Evolutionary conservation across 2,329 filamentous ascomycete genomes (phyloP).

Genomic region (Fusarium nanum): DNA sequence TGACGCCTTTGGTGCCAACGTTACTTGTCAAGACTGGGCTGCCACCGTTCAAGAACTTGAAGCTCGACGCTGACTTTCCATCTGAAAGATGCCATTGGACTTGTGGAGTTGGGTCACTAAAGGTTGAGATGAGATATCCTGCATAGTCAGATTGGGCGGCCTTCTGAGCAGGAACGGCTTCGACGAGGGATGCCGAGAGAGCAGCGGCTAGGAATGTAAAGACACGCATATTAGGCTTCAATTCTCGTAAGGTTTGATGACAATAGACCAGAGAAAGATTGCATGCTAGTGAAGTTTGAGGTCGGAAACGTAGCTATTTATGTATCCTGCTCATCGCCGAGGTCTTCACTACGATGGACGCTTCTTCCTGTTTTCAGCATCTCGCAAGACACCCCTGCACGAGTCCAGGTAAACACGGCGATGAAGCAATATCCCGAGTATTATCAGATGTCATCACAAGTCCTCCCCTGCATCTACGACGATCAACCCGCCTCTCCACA

Average conservation of each 20-base stretch:
- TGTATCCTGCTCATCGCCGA: not conserved
- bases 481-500: not conserved
- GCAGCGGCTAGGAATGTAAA: constrained; percentile 6
- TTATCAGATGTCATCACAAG: not conserved
- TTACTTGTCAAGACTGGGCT: constrained; percentile 49
- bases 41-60: constrained; percentile 50
- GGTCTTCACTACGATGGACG: not conserved
- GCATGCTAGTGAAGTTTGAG: not conserved
- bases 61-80: constrained; percentile 48
- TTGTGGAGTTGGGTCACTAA: constrained; percentile 49
- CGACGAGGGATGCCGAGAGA: constrained; percentile 6
- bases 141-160: constrained; percentile 27
- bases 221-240: constrained; percentile 14
- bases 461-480: constrained; percentile 1
- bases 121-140: constrained; percentile 54
- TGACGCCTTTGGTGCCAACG: constrained; percentile 51
- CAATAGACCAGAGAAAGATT: not conserved
- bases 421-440: too few relatives aligned
- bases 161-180: constrained; percentile 18
- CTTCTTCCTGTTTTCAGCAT: not conserved
- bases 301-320: not conserved
- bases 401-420: not conserved
- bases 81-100: constrained; percentile 52
- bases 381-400: not conserved
- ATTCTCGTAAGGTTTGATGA: not conserved